Evolutionary conservation across 2,329 filamentous ascomycete genomes (phyloP), one percentile per base, ranked within the genome.

Genomic region (Hypoxylon sp.): DNA sequence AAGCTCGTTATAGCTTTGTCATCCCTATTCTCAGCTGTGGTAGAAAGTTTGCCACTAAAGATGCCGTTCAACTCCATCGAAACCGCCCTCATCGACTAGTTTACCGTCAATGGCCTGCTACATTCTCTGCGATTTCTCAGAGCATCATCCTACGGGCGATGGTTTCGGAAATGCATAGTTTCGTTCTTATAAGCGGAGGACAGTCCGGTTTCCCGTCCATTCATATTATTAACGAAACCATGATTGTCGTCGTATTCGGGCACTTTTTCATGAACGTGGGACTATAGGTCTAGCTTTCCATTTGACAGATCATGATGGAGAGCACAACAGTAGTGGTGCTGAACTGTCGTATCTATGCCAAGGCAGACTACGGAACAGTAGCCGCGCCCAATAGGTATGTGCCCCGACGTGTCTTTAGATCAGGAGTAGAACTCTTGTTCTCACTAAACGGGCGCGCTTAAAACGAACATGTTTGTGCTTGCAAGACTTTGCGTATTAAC

Each of bases 91-190:
- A 31, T 48, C 32, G 35, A 52, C 65, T 19, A 62, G 73, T 24
- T 66, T 75, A 35, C 84, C 81, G 80, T 75, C 75, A 77, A 27
- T 79, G 76, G 35, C 76, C 82, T 29, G 81, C 82, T 2, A 75
- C 79, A 27, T 80, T 81, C 56, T 79, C 80, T 79, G 24, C 82
- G 81, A 31, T 76, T 82, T 3, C 82, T 82, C 68, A 79, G 78
- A n/a, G 80, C 76, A 6, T 73, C 83, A 6, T 84, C 79, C 75
- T 81, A 80, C 44, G 84, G 84, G 82, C 65, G 80, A 80, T 48
- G 82, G 82, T 1, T 24, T 84, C 80, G 81, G 81, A 84, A 60
- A 82, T 79, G 62, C 81, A 83, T 63, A 72, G 15, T 78, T 58
- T 72, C 8, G 39, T 21, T 79, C 24, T 61, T 71, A 29, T 73